These are phyloP conservation scores for Sphagnum fallax DNA, from an alignment of 228 moss, liverwort and hornwort species.

Conservation along the genomic window DNA sequence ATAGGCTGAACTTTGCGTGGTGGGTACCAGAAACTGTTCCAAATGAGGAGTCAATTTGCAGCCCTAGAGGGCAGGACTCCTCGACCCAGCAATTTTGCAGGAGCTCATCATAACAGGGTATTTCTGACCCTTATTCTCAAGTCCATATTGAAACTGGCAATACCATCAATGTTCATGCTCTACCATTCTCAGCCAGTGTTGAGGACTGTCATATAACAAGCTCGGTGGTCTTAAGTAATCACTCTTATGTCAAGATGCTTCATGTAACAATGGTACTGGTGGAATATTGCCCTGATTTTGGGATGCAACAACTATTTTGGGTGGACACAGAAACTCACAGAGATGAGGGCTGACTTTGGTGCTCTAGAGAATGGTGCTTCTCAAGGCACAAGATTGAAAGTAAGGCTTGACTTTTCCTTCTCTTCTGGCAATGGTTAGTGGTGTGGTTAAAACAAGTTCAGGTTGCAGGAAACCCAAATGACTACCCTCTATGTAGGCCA, in stretches of 20 bases:
- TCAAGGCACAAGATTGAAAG: slow-evolving; percentile 24
- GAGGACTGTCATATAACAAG: too few relatives aligned
- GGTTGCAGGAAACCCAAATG: background rate
- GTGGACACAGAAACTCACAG: slow-evolving; percentile 26
- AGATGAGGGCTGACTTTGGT: slow-evolving; percentile 29
- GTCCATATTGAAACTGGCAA: too few relatives aligned
- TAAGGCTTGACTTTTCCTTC: slow-evolving; percentile 5
- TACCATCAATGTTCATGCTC: too few relatives aligned
- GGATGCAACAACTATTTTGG: background rate
- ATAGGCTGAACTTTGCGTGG: background rate
- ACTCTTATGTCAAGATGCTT: background rate
- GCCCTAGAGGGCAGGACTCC: slow-evolving; percentile 14
- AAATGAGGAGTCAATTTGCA: slow-evolving; percentile 20
- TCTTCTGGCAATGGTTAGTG: background rate
- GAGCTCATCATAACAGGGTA: slow-evolving; percentile 28
- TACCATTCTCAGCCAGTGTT: too few relatives aligned
- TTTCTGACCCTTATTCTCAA: background rate
- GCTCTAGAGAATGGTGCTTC: slow-evolving; percentile 7
- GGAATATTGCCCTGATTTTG: background rate
- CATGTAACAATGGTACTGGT: background rate
- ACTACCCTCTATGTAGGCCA: background rate
- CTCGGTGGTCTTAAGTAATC: too few relatives aligned
- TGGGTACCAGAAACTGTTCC: slow-evolving; percentile 19
- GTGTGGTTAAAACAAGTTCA: background rate
- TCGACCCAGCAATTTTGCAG: slow-evolving; percentile 9